phyloP scores from a whole-genome alignment of 805 yeast species.

The Metschnikowia similis region DNA sequence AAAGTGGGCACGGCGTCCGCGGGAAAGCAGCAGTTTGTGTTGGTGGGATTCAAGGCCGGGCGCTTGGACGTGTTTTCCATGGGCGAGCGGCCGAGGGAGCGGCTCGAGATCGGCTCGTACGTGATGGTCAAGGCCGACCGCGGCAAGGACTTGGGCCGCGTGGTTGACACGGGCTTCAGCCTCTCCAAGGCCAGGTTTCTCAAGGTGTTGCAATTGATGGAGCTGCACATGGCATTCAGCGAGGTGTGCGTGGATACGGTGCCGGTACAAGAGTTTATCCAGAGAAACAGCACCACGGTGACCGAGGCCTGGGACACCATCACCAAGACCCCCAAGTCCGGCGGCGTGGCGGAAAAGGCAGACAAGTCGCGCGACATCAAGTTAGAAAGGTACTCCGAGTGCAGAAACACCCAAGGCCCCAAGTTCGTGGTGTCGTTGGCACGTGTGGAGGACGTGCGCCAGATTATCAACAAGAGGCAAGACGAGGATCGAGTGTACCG shows the following conservation, averaged over 20 bases:
- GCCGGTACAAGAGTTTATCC: conserved; percentile 1
- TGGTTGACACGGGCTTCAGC: conserved; percentile 53
- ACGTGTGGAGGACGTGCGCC: conserved; percentile 54
- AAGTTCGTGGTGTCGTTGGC: conserved; percentile 66
- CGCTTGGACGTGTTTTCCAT: conserved; percentile 71
- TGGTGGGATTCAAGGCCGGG: conserved; percentile 72
- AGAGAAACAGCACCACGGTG: conserved; percentile 1
- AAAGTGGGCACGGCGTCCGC: background rate
- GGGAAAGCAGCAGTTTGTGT: conserved; percentile 11
- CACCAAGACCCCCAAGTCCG: background rate
- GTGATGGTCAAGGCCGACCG: conserved; percentile 84
- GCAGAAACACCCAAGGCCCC: conserved; percentile 44
- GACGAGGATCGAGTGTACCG: conserved; percentile 66
- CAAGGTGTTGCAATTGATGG: conserved; percentile 63
- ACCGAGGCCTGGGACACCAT: conserved; percentile 1
- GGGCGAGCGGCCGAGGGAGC: conserved; percentile 19
- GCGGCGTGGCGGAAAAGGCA: background rate
- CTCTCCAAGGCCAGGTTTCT: conserved; percentile 64
- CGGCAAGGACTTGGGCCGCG: conserved; percentile 71
- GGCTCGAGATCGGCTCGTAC: conserved; percentile 53
- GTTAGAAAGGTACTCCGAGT: background rate
- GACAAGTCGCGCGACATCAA: background rate
- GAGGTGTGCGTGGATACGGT: conserved; percentile 24
- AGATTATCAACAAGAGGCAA: conserved; percentile 51
- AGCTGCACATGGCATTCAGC: conserved; percentile 62